Evolutionary conservation across 257 asterid genomes (phyloP), one percentile per base, ranked within the genome.

Genomic region (Nicotiana obtusifolia): DNA sequence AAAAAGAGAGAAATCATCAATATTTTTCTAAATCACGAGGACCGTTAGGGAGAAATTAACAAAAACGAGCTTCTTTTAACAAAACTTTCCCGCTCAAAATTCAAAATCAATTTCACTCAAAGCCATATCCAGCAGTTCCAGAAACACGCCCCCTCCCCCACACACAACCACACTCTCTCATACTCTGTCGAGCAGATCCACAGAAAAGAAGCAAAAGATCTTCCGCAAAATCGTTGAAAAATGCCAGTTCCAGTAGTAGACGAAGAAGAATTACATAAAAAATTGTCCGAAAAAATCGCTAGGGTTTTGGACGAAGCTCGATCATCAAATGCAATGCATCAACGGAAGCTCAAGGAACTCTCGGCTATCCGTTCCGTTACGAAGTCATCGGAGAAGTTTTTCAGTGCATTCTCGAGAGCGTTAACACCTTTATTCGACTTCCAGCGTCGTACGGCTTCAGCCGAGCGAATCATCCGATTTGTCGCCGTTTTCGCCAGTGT

Each of bases 291-390:
- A 28, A 91, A 88, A 86, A 88, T 92, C 14, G 87, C 92, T 22
- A 71, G 81, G 83, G 84, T 92, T 76, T 86, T 94, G 37, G 93
- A 93, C 24, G 98, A 93, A 47, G 88, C 79, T 30, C 90, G 93
- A 28, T 83, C 89, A 15, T 94, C 98, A 5, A 88, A 88, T 73
- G 97, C 98, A 28, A 78, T 89, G 1, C 97, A 92, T 83, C 81
- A 85, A 31, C 96, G 97, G 49, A 91, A 93, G 87, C 89, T 91
- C 84, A 95, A 93, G 87, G 98, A 95, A 22, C 91, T 95, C 79
- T 83, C 86, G 3, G 76, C 85, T 61, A 86, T 94, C 49, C 93
- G 92, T 53, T 83, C 88, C 10, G 73, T 89, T 22, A 64, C 84
- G 7, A 66, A 79, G 3, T 76, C 87, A 24, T 82, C 89, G 80